Conservation (phyloP, 805 yeast species). For the Cyberlindnera nakhonratchasimensis region DNA sequence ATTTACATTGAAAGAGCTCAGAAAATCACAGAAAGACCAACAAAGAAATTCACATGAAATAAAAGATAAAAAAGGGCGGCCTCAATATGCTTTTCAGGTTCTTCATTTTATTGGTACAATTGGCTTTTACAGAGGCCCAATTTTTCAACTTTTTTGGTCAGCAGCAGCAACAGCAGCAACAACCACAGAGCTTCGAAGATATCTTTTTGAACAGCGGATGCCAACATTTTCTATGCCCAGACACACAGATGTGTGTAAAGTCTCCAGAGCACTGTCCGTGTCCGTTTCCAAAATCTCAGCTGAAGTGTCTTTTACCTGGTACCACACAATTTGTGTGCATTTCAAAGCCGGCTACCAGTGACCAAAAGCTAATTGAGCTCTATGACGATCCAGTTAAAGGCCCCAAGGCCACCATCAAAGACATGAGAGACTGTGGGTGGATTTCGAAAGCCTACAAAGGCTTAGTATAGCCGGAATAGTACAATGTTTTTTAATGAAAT, state of each 20-base stretch:
- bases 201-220: constrained; percentile 46
- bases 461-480: constrained; percentile 31
- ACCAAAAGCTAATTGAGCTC: constrained; percentile 32
- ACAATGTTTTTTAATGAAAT: background rate
- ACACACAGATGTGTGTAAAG: constrained; percentile 74
- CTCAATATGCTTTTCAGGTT: background rate
- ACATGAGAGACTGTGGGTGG: constrained; percentile 81
- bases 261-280: constrained; percentile 79
- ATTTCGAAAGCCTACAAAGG: constrained; percentile 71
- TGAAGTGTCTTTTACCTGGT: constrained; percentile 75
- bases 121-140: constrained; percentile 30
- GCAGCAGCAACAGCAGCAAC: constrained; percentile 35
- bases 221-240: constrained; percentile 71
- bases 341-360: constrained; percentile 65
- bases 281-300: constrained; percentile 79
- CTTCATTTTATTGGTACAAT: constrained; percentile 1
- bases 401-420: constrained; percentile 43
- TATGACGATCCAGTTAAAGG: constrained; percentile 46
- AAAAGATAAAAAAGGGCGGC: too few relatives aligned
- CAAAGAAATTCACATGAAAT: too few relatives aligned
- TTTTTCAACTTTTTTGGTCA: constrained; percentile 44
- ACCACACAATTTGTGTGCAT: constrained; percentile 69
- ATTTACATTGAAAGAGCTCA: background rate
- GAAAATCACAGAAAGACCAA: too few relatives aligned
- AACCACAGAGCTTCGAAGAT: constrained; percentile 33